Base-by-base conservation (phyloP, 805 yeast genomes). In the Candida ortonii region DNA sequence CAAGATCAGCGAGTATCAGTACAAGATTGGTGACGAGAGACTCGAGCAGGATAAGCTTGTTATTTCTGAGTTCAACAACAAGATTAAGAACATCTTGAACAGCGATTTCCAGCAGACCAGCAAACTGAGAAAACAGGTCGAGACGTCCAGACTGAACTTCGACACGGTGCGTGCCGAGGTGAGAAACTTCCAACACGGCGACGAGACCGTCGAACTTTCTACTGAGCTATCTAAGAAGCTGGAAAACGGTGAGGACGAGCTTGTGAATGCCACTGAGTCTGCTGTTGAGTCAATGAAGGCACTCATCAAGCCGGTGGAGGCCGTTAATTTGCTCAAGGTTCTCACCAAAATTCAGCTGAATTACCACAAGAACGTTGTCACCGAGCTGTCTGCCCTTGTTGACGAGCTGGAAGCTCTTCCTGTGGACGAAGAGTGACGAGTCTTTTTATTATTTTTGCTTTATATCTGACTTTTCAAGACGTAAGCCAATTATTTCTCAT, bases 251-350 rank as follows among this genome's bases (percentile, higher is more conserved):
- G 95, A 84, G 59, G 95, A 84, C 54, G 90, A 82, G 43, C 73
- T 84, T 45, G 93, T 84, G 22, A 74, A 79, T 46, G 85, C 87
- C 16, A 84, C 88, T 4, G 81, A 83, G 38, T 64, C 71, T 17
- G 93, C 95, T 0, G 93, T 83, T n/a, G 74, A 76, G 48, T 76
- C 78, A 34, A 83, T 84, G 93, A 78, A 81, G 57, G 75, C 71
- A 45, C 65, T 84, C 36, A 75, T 84, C 46, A 76, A 72, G 42
- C 86, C 89, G 16, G 67, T 77, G 8, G 83, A 80, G 57, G 66
- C 78, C 35, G 68, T 84, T 30, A 70, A 73, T 39, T 62, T 84
- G 47, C 65, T 84, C 45, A 79, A 79, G 51, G 63, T 80, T n/a
- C 77, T 82, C 49, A 75, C 76, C 47, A 68, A 73, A 47, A 81